A percentile compares a stretch with the other conserved stretches of the same genome.
These are phyloP conservation scores for Globisporangium uncinulatum DNA, from an alignment of 352 stramenopile genomes.

Conservation along the genomic window DNA sequence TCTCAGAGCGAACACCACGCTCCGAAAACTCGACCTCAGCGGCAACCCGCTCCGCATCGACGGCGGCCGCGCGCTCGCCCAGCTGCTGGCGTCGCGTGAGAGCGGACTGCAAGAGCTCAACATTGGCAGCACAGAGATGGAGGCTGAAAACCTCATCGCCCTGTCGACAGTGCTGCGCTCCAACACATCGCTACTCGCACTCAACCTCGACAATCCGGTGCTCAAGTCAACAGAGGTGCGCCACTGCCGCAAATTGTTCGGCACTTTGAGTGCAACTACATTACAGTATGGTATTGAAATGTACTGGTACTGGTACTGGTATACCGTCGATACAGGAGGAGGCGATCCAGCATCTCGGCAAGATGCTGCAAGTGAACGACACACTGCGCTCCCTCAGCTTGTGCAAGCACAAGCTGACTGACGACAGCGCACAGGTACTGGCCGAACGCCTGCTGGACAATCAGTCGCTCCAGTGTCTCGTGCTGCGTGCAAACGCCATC, in stretches of 20 bases:
- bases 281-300: no score
- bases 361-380: slow-evolving; percentile 70
- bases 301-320: no score
- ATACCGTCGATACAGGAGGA: slow-evolving; percentile 26
- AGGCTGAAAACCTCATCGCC: slow-evolving; percentile 61
- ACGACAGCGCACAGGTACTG: slow-evolving; percentile 61
- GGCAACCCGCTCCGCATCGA: slow-evolving; percentile 44
- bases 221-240: slow-evolving; percentile 43
- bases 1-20: slow-evolving; percentile 27
- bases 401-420: slow-evolving; percentile 66
- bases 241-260: no score
- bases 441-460: slow-evolving; percentile 70
- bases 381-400: slow-evolving; percentile 52
- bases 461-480: slow-evolving; percentile 43
- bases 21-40: slow-evolving; percentile 41
- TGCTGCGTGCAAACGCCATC: slow-evolving; percentile 62
- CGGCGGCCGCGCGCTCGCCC: slow-evolving; percentile 47
- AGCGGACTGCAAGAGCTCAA: slow-evolving; percentile 44
- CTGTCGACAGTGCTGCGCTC: slow-evolving; percentile 42
- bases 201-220: slow-evolving; percentile 65
- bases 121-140: slow-evolving; percentile 47
- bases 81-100: slow-evolving; percentile 25
- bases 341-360: slow-evolving; percentile 62
- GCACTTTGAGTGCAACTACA: no score
- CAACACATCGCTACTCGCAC: slow-evolving; percentile 28